Conservation (phyloP, 176 grass and related monocot species). For the Paspalum vaginatum region DNA sequence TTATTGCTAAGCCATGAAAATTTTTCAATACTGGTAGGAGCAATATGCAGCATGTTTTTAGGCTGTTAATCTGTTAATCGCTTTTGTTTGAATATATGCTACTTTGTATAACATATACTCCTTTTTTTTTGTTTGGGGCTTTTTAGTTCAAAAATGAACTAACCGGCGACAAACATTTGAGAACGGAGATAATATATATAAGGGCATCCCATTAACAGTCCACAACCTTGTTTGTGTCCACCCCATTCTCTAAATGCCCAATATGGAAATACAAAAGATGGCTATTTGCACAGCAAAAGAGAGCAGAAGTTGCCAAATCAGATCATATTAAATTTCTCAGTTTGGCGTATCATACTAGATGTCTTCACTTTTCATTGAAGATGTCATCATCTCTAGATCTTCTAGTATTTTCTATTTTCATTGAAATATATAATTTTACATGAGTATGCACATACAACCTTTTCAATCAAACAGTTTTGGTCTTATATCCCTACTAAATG, state of each 20-base stretch:
- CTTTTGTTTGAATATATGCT: background rate
- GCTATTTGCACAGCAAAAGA: background rate
- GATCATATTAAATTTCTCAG: conserved; percentile 3
- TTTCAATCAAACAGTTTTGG: background rate
- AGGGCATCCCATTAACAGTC: background rate
- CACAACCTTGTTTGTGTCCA: background rate
- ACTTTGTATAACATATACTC: background rate
- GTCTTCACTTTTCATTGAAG: background rate
- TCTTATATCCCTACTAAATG: background rate
- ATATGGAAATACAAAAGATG: background rate
- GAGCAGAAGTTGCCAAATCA: background rate
- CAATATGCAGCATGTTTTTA: background rate
- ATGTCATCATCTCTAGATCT: background rate
- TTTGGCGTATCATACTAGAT: background rate
- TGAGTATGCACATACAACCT: background rate
- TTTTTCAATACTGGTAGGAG: background rate
- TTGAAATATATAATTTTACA: background rate
- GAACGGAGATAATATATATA: no score
- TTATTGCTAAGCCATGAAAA: background rate
- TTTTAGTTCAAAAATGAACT: no score
- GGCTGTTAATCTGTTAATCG: background rate
- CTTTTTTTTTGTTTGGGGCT: no score
- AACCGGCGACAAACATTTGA: no score
- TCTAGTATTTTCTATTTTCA: background rate
- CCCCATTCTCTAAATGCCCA: background rate